Evolutionary conservation across 2,329 filamentous ascomycete species (phyloP).

Genomic region (Aspergillus tubingensis): DNA sequence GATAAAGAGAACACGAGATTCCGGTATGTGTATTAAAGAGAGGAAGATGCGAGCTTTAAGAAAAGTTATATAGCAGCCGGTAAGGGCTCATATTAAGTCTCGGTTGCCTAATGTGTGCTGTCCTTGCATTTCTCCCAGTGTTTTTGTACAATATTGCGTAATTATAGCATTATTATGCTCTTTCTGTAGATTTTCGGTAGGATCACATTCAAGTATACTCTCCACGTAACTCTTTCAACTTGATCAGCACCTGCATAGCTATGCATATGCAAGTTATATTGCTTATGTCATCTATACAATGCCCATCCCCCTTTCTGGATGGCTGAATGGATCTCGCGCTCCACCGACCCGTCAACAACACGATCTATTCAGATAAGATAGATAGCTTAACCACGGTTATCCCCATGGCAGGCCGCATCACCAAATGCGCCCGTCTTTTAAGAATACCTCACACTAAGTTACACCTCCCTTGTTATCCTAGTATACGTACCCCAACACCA

Average conservation of each 20-base stretch:
- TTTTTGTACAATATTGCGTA: too few species aligned
- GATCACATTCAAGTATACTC: too few species aligned
- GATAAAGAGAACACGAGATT: constrained; percentile 38
- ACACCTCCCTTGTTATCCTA: not conserved
- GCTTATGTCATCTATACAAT: not conserved
- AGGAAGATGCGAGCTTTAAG: too few species aligned
- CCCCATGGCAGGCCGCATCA: not conserved
- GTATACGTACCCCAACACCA: not conserved
- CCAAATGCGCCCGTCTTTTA: not conserved
- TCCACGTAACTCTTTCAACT: too few species aligned
- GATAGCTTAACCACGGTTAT: not conserved
- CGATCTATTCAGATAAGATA: not conserved
- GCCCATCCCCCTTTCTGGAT: not conserved
- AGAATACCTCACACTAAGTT: not conserved
- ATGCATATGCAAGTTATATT: not conserved
- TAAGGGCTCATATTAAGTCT: too few species aligned
- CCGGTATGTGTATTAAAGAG: constrained; percentile 36
- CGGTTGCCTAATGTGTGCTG: too few species aligned
- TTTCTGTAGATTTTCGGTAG: too few species aligned
- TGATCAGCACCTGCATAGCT: too few species aligned
- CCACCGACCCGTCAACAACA: not conserved
- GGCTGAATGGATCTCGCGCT: not conserved
- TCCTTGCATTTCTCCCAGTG: too few species aligned
- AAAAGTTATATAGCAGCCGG: too few species aligned
- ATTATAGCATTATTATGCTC: too few species aligned